Base-by-base conservation (phyloP, 306 rosid species). In the Senna tora region DNA sequence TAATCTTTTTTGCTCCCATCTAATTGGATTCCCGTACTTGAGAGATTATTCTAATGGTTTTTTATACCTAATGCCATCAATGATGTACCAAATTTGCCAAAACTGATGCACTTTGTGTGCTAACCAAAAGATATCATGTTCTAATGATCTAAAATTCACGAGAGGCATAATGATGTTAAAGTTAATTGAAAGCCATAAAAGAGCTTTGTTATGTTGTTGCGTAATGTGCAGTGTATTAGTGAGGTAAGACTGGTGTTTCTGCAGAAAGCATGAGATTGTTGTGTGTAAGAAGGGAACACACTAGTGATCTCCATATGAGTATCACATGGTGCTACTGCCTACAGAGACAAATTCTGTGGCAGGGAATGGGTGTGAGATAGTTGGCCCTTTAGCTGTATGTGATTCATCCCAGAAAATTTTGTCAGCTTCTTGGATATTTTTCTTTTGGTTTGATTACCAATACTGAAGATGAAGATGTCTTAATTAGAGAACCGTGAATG, bases 311-410 rank as follows among this genome's bases (percentile, higher is more conserved):
- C 45, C 61, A 65, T 65, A 62, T 45, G 56, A 74, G 28, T 15
- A 64, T 65, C 60, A 75, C 58, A 67, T 68, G 70, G n/a, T n/a
- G n/a, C n/a, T n/a, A n/a, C 13, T 62, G 51, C 71, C 21, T 14
- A 17, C 21, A 16, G 67, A 25, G 79, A 56, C 76, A 61, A 25
- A 49, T n/a, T 69, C 19, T 38, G 34, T 59, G 64, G 39, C 64
- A 59, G 49, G 13, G 54, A 25, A 63, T 25, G 65, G 72, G 21
- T 0, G 10, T 52, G 39, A 51, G 22, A 39, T 52, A 38, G 64
- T 63, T 61, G 77, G 69, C 60, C 56, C 50, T n/a, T 2, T 59
- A 16, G 65, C 65, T 34, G 45, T 9, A 34, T 7, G 56, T 2
- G 5, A 32, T 72, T 52, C 67, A 43, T 13, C 20, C 20, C 49